Base-by-base conservation (phyloP, 805 yeast species). In the Hanseniaspora valbyensis region DNA sequence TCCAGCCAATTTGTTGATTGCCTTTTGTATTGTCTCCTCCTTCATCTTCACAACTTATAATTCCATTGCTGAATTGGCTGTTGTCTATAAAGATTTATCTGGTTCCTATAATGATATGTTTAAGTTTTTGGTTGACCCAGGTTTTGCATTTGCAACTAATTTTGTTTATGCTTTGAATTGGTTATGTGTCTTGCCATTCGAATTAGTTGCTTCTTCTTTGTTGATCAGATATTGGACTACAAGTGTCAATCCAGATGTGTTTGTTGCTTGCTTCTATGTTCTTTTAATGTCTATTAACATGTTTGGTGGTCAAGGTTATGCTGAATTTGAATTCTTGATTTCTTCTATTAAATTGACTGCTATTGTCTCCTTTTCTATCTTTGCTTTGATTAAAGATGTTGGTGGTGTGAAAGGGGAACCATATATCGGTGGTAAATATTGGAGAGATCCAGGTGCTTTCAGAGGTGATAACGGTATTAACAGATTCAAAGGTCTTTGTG, bases 101-200 rank as follows among this genome's bases (percentile, higher is more conserved):
- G 82, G 83, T 60, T 72, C 80, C 14, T 77, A 78, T 59, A 75
- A 78, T 46, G 71, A 76, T 52, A 80, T 74, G 64, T 75, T 80
- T 54, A 70, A 77, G 44, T 68, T 86, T 56, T 73, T 80, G 56
- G 69, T 80, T 36, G 86, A 81, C 54, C 80, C 80, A 13, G 76
- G 83, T 22, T 69, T 80, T 61, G 86, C 86, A 1, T 81, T 81
- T 59, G 78, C 86, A 42, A 76, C 80, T 62, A 84, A 83, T 36
- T 77, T 83, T 83, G 78, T 79, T 61, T 81, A 81, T 59, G 76
- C 76, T 52, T 62, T 81, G 55, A 82, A 78, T 62, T 77, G 79
- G 78, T 62, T 80, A 19, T 78, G 80, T 44, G 72, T 79, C 21
- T 67, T 80, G 51, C 87, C 88, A 0, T 67, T 80, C 53, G 88